Evolutionary conservation across 208 protist species (phyloP), one percentile per base, ranked within the genome.

Genomic region (Novymonas esmeraldas): DNA sequence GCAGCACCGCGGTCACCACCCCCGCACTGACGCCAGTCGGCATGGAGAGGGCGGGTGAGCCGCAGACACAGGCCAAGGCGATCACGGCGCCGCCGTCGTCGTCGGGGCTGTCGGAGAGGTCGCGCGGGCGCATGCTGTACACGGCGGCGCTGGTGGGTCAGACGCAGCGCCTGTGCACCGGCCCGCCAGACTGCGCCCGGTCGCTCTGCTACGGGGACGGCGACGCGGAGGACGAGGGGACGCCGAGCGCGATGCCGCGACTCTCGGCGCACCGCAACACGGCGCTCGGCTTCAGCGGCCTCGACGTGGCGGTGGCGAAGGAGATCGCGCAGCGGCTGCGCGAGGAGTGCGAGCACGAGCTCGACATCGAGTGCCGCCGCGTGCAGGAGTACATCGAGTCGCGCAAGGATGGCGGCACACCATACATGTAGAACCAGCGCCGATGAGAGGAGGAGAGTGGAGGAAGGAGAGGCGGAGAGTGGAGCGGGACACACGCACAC

Each of bases 381-480:
- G 56, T 49, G 33, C 62, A 51, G 10, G 71, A 64, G 29, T 64
- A 72, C 58, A 6, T 60, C n/a, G 60, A 73, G 26, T 73, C 67
- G 1, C 67, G 67, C 13, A 42, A 62, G 44, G 34, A 67, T 7
- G 67, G 58, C 34, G 55, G 46, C 29, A 73, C 59, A 7, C 67
- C 67, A 16, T 73, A 73, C 42, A 73, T 73, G 67, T 73, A 41
- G 63, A n/a, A n/a, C n/a, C n/a, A n/a, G n/a, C n/a, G n/a, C n/a
- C n/a, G n/a, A n/a, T n/a, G n/a, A n/a, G n/a, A n/a, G n/a, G n/a
- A n/a, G n/a, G n/a, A n/a, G n/a, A n/a, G n/a, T n/a, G 6, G 18
- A 3, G 10, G 52, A 4, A 2, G 1, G 4, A 42, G 29, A 29
- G 18, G 45, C n/a, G 28, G 45, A 28, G 28, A 13, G 42, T 9